Evolutionary conservation across 768 basidiomycete genomes (phyloP).

Genomic region (Lyophyllum shimeji): DNA sequence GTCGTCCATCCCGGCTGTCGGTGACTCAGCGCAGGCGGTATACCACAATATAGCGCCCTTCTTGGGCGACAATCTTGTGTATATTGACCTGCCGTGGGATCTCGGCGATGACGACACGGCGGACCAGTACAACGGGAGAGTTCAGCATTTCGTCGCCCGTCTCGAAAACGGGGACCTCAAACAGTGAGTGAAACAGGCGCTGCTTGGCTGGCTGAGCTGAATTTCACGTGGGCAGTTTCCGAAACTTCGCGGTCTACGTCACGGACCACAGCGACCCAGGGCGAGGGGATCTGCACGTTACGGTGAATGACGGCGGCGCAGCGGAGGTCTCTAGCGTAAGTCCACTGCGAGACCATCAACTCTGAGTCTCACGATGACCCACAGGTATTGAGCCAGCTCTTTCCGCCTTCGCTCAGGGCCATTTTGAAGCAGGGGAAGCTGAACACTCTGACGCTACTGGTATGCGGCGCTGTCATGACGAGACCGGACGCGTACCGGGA

Average conservation of each 20-base stretch:
- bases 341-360: not conserved
- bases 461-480: not conserved
- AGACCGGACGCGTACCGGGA: not conserved
- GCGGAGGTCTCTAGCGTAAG: not conserved
- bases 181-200: not conserved
- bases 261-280: conserved; percentile 3
- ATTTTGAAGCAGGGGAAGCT: not conserved
- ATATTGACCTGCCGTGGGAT: not conserved
- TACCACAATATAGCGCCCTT: not conserved
- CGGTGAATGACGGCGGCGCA: not conserved
- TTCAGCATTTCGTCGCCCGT: not conserved
- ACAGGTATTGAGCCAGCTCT: not conserved
- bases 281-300: conserved; percentile 1
- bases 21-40: not conserved
- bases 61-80: not conserved
- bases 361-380: not conserved
- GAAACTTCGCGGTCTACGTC: not conserved
- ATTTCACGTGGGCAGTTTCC: not conserved
- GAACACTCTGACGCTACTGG: not conserved
- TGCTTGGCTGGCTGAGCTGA: not conserved
- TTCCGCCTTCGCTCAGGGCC: not conserved
- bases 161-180: not conserved
- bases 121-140: not conserved
- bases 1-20: not conserved
- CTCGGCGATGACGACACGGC: not conserved